Evolutionary conservation across 75 land plant genomes (phyloP), one percentile per base, ranked within the genome.

Genomic region (Pseudotsuga menziesii): DNA sequence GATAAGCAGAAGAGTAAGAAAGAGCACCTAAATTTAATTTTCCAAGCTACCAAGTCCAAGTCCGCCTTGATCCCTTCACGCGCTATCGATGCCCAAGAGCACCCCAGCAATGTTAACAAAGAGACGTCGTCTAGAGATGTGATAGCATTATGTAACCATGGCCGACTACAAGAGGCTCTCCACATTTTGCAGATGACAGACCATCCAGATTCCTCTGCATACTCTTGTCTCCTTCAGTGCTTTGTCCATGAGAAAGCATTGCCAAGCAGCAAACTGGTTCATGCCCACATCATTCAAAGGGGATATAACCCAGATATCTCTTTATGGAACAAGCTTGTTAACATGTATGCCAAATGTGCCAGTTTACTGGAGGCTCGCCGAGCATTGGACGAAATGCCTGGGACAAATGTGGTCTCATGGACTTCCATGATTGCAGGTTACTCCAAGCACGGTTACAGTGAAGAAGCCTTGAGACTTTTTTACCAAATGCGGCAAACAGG

Each of bases 201-300:
- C 54, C 54, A 48, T 9, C 54, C 54, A 48, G 54, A 48, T 48
- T 8, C 54, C 12, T 48, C 54, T 9, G 54, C 54, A 9, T 48
- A 48, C 54, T 48, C 54, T 48, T 48, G 1, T 48, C 54, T 48
- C 54, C 54, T 48, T 8, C 54, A 48, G 11, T 48, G 54, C 54
- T 9, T 48, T 48, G 54, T 48, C 11, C 54, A 48, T 48, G 54
- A 48, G 11, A 48, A 48, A 48, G 48, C 44, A 5, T 9, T 67
- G 22, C n/a, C 41, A 32, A 22, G 8, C 20, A 82, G 85, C 6
- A 73, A 76, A 57, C 72, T 76, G 4, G 71, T 84, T n/a, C 85
- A 84, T 60, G 82, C 79, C n/a, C 80, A 77, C 77, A 56, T 80
- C 3, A 57, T 84, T 19, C 80, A 80, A 26, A 12, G 36, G 3